These are phyloP conservation scores for Xerocomellus chrysenteron DNA, from an alignment of 768 basidiomycete genomes.

Conservation along the genomic window DNA sequence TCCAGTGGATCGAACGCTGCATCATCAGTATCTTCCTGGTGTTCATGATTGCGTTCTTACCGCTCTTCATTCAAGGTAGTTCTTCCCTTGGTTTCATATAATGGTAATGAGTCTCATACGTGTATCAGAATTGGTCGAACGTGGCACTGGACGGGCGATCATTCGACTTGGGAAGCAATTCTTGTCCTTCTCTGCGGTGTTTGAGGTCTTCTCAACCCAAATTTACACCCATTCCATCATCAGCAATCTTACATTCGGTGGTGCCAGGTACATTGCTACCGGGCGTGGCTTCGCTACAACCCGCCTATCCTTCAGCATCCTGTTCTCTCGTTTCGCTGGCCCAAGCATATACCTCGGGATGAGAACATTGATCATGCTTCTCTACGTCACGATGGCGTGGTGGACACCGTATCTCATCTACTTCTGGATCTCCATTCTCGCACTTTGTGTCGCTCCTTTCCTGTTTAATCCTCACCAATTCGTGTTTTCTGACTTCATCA, in stretches of 20 bases:
- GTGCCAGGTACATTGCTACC: constrained; percentile 97
- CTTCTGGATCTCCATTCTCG: constrained; percentile 95
- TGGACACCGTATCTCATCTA: constrained; percentile 94
- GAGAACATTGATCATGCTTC: constrained; percentile 85
- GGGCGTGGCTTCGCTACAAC: constrained; percentile 99
- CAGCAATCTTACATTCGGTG: constrained; percentile 95
- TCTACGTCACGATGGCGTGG: constrained; percentile 89
- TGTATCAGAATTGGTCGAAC: constrained; percentile 82
- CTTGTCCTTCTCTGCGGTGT: constrained; percentile 87
- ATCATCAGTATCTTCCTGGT: constrained; percentile 99
- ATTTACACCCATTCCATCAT: constrained; percentile 98
- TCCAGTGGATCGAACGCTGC: constrained; percentile 92
- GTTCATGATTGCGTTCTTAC: constrained; percentile 95
- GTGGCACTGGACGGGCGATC: constrained; percentile 90
- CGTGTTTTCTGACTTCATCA: constrained; percentile 93
- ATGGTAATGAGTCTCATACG: constrained; percentile 16
- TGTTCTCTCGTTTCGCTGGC: constrained; percentile 98
- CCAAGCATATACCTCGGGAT: constrained; percentile 98
- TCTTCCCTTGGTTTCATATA: not conserved
- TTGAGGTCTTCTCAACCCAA: constrained; percentile 98
- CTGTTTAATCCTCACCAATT: constrained; percentile 99
- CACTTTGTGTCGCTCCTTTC: constrained; percentile 94
- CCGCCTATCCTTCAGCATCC: constrained; percentile 88
- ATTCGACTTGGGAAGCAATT: constrained; percentile 94
- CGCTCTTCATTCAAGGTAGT: constrained; percentile 91